These are phyloP conservation scores for Sparassis latifolia DNA, from an alignment of 1,284 basidiomycete genomes.

Conservation along the genomic window DNA sequence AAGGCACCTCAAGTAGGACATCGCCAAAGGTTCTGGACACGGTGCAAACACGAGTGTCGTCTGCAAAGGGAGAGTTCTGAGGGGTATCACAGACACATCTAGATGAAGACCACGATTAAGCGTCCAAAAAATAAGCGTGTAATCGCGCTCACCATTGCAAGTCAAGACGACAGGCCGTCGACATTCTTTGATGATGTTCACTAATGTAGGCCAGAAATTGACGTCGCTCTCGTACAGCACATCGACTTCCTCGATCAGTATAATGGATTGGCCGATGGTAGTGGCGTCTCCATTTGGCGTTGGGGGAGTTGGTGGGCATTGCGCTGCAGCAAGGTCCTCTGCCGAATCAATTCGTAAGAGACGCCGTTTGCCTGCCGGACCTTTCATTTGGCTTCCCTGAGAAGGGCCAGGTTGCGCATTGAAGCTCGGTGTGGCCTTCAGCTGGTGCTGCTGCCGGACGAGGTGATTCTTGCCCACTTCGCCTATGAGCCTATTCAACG, in stretches of 20 bases:
- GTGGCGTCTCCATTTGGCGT: neutral
- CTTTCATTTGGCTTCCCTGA: constrained; percentile 1
- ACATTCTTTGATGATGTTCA: constrained; percentile 75
- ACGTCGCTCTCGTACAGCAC: constrained; percentile 86
- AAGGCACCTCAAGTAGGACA: constrained; percentile 57
- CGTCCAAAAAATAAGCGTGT: constrained; percentile 2
- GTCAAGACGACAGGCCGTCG: constrained; percentile 85
- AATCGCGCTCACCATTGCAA: constrained; percentile 72
- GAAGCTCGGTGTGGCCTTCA: constrained; percentile 11
- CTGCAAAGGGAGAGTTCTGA: constrained; percentile 73
- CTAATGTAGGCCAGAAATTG: constrained; percentile 87
- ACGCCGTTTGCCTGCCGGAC: constrained; percentile 5
- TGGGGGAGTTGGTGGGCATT: neutral
- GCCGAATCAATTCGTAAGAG: constrained; percentile 14
- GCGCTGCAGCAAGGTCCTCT: constrained; percentile 6
- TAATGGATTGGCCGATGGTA: constrained; percentile 71
- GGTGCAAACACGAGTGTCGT: constrained; percentile 61
- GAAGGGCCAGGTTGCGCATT: neutral
- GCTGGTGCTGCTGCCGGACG: constrained; percentile 37
- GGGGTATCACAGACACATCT: constrained; percentile 73
- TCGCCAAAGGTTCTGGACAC: constrained; percentile 51
- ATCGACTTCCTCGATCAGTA: constrained; percentile 97
- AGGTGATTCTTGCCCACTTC: constrained; percentile 92
- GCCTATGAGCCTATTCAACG: constrained; percentile 79
- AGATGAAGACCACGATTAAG: constrained; percentile 9